phyloP scores from a whole-genome alignment of 2,329 filamentous ascomycete species.

The Dryadomyces quercivorus region DNA sequence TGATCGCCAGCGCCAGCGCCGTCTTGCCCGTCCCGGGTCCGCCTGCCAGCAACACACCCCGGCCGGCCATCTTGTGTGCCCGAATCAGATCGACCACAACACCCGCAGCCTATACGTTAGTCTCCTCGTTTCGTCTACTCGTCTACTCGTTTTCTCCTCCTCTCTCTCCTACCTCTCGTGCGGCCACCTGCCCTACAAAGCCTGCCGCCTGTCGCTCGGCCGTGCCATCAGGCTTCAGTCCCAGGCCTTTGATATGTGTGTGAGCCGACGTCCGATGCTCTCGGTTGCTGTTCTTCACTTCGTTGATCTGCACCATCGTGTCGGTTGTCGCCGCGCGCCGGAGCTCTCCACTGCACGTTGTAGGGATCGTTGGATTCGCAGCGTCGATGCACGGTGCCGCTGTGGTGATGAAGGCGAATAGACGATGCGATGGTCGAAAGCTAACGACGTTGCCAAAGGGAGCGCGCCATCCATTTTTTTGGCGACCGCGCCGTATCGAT shows the following conservation, averaged over 20 bases:
- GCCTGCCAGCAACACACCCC: slow-evolving; percentile 84
- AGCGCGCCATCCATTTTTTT: slow-evolving; percentile 10
- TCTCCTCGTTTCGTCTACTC: too few species aligned
- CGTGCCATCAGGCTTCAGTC: slow-evolving; percentile 71
- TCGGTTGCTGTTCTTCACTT: slow-evolving; percentile 87
- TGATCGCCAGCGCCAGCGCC: slow-evolving; percentile 85
- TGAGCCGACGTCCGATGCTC: slow-evolving; percentile 94
- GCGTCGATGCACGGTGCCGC: too few species aligned
- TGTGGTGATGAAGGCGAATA: too few species aligned
- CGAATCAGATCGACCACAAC: slow-evolving; percentile 93
- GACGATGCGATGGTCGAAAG: too few species aligned
- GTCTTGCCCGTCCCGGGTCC: slow-evolving; percentile 97
- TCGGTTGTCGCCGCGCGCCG: neutral
- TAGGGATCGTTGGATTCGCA: too few species aligned
- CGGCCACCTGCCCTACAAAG: slow-evolving; percentile 79
- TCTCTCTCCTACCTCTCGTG: slow-evolving; percentile 61
- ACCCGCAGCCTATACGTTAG: slow-evolving; percentile 62
- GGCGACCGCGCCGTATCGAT: slow-evolving; percentile 11
- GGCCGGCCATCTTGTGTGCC: slow-evolving; percentile 93
- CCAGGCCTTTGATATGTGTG: slow-evolving; percentile 94
- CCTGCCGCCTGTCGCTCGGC: slow-evolving; percentile 70
- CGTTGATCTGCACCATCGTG: slow-evolving; percentile 76
- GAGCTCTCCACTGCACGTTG: neutral
- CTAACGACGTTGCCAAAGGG: neutral
- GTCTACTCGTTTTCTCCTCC: too few species aligned